Evolutionary conservation across 2,329 filamentous ascomycete genomes (phyloP).

Genomic region (Scedosporium dehoogii): DNA sequence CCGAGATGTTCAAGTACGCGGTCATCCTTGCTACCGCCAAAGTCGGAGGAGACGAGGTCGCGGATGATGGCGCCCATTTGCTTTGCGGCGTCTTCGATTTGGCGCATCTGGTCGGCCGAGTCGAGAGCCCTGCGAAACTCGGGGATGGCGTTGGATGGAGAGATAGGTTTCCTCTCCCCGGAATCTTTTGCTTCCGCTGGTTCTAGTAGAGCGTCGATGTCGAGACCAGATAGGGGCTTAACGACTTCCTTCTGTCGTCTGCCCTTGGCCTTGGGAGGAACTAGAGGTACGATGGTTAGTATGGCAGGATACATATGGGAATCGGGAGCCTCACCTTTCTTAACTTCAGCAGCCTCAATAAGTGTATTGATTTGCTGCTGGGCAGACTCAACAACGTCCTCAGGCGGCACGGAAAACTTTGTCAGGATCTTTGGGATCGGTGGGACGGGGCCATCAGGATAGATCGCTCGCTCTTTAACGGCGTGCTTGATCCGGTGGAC

Average conservation of each 20-base stretch:
- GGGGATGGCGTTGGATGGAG: slow-evolving; percentile 68
- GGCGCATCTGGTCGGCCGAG: slow-evolving; percentile 46
- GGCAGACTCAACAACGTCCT: slow-evolving; percentile 51
- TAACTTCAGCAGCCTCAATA: slow-evolving; percentile 63
- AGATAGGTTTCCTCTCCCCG: slow-evolving; percentile 22
- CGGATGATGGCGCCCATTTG: slow-evolving; percentile 68
- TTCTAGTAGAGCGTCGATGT: slow-evolving; percentile 68
- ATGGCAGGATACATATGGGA: background rate
- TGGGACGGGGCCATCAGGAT: slow-evolving; percentile 55
- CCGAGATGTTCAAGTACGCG: slow-evolving; percentile 66
- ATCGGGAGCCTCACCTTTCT: slow-evolving; percentile 50
- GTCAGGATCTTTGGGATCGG: slow-evolving; percentile 54
- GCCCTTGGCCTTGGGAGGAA: slow-evolving; percentile 70
- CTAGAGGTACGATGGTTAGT: slow-evolving; percentile 29
- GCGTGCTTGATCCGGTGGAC: slow-evolving; percentile 87
- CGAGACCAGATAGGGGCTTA: slow-evolving; percentile 82
- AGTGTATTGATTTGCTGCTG: slow-evolving; percentile 51
- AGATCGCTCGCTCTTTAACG: slow-evolving; percentile 70
- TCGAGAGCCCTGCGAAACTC: slow-evolving; percentile 78
- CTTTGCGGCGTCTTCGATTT: slow-evolving; percentile 56
- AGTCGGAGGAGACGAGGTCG: slow-evolving; percentile 58
- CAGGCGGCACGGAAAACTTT: slow-evolving; percentile 63
- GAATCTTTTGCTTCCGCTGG: background rate
- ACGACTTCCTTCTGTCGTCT: slow-evolving; percentile 59
- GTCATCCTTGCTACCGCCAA: slow-evolving; percentile 66